A percentile compares a stretch with the other conserved stretches of the same genome.
Evolutionary conservation across 2,329 filamentous ascomycete species (phyloP).

Genomic region (Golovinomyces cichoracearum): DNA sequence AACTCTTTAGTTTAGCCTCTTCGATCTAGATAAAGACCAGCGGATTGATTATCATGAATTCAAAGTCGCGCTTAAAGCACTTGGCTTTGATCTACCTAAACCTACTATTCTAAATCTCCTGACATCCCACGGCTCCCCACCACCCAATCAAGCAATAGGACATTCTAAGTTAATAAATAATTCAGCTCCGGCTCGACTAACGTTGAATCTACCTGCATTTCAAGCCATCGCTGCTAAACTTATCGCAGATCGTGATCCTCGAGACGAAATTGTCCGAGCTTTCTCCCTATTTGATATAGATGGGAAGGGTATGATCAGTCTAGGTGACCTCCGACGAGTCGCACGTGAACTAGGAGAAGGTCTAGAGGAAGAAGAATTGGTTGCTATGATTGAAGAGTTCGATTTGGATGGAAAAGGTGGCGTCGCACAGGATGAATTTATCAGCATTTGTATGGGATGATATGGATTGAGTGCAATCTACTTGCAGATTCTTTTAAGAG

Average conservation of each 20-base stretch:
- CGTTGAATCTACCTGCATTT: slow-evolving; percentile 47
- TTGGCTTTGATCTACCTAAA: slow-evolving; percentile 80
- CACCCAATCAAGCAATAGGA: slow-evolving; percentile 18
- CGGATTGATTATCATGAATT: slow-evolving; percentile 96
- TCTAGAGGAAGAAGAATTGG: slow-evolving; percentile 72
- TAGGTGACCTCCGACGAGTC: slow-evolving; percentile 67
- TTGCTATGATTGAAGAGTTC: slow-evolving; percentile 95
- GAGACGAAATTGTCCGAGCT: slow-evolving; percentile 72
- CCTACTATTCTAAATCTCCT: slow-evolving; percentile 59
- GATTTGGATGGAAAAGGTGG: slow-evolving; percentile 80
- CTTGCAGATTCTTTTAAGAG: too few species aligned
- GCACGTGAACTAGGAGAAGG: slow-evolving; percentile 80
- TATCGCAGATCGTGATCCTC: slow-evolving; percentile 58
- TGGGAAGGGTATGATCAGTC: slow-evolving; percentile 67
- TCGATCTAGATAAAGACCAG: slow-evolving; percentile 87
- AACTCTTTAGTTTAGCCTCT: slow-evolving; percentile 53
- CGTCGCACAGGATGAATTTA: slow-evolving; percentile 41
- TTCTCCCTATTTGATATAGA: slow-evolving; percentile 87
- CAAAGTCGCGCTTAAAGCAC: slow-evolving; percentile 80
- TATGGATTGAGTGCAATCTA: too few species aligned
- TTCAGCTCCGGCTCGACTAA: slow-evolving; percentile 28
- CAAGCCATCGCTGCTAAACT: slow-evolving; percentile 53
- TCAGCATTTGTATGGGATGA: slow-evolving; percentile 17
- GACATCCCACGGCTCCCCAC: slow-evolving; percentile 51
- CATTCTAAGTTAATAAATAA: slow-evolving; percentile 20